phyloP scores from a whole-genome alignment of 306 rosid genomes.

The Fragaria nilgerrensis region DNA sequence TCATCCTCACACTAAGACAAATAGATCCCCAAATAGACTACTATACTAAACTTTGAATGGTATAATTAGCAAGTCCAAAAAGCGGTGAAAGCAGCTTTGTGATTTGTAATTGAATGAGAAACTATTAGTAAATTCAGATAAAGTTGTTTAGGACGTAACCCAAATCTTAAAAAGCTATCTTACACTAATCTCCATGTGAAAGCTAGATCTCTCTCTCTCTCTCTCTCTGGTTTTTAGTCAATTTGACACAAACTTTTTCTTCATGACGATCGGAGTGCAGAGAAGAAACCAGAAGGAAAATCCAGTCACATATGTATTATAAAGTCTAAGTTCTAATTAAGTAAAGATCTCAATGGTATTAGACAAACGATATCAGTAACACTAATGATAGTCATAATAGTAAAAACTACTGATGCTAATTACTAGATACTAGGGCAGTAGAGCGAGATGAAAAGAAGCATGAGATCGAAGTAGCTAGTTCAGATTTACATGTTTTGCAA shows the following conservation, averaged over 20 bases:
- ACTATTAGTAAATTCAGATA: neutral
- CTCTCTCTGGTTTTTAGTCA: neutral
- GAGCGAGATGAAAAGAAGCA: neutral
- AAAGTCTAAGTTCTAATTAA: neutral
- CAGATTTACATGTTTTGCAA: constrained; percentile 39
- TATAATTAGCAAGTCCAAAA: neutral
- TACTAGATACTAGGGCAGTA: too few species aligned
- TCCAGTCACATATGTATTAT: neutral
- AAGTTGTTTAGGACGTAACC: neutral
- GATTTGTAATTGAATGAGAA: neutral
- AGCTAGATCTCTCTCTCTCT: neutral
- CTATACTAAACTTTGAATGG: neutral
- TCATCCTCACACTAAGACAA: neutral
- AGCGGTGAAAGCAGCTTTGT: constrained; percentile 11
- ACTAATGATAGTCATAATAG: neutral
- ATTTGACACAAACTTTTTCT: neutral
- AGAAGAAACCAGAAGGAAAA: neutral
- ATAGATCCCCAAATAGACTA: neutral
- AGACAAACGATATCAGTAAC: neutral
- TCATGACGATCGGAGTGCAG: neutral
- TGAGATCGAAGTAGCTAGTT: neutral
- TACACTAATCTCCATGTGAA: neutral
- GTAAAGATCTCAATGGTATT: neutral
- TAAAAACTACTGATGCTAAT: neutral
- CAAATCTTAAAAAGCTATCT: neutral